Conservation (phyloP, 257 asterid species). For the Nicotiana tabacum region DNA sequence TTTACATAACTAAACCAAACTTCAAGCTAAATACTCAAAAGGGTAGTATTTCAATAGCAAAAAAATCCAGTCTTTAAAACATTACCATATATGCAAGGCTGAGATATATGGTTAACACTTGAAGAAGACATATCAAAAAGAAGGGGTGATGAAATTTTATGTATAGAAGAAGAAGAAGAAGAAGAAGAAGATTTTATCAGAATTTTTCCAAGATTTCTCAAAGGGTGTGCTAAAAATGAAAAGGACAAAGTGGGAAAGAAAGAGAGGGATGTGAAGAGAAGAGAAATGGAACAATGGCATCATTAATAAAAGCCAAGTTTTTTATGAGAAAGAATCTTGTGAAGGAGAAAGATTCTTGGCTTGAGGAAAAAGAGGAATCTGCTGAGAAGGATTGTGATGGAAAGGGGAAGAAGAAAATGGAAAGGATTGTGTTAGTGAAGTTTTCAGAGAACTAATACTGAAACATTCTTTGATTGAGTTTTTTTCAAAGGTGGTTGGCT, state of each 20-base stretch:
- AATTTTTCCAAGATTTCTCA: conserved; percentile 35
- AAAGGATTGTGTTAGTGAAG: background rate
- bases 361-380: conserved; percentile 16
- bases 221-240: conserved; percentile 24
- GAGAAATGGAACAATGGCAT: conserved; percentile 57
- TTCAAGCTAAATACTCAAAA: conserved; percentile 16
- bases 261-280: conserved; percentile 22
- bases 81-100: conserved; percentile 79
- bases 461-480: background rate
- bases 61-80: conserved; percentile 7
- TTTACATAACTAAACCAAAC: background rate
- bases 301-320: conserved; percentile 59
- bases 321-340: conserved; percentile 48
- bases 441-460: background rate
- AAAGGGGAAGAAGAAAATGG: background rate
- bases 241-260: conserved; percentile 22
- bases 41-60: conserved; percentile 18
- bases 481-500: background rate
- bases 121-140: conserved; percentile 66
- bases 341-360: conserved; percentile 16
- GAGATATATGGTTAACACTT: conserved; percentile 66
- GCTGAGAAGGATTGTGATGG: conserved; percentile 21
- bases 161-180: conserved; percentile 40
- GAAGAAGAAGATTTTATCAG: conserved; percentile 41
- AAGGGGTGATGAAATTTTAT: conserved; percentile 15